Conservation (phyloP, 2,329 filamentous ascomycete species). For the Penicillium digitatum region DNA sequence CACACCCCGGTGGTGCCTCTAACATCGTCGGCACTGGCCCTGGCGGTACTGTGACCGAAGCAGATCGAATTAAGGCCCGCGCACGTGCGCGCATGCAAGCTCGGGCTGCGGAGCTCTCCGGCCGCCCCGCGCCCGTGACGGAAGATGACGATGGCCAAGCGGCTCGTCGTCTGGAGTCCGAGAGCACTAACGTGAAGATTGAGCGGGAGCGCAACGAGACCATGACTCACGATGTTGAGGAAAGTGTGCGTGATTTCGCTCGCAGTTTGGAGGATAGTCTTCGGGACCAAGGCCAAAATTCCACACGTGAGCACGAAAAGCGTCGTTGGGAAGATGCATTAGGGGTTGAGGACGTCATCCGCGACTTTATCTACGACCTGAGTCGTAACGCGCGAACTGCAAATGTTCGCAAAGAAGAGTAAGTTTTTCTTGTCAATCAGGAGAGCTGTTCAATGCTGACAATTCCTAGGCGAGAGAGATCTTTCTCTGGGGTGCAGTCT, state of each 20-base stretch:
- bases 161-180: slow-evolving; percentile 81
- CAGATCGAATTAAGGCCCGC: slow-evolving; percentile 87
- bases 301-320: slow-evolving; percentile 80
- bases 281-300: slow-evolving; percentile 72
- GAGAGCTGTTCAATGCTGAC: slow-evolving; percentile 14
- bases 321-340: slow-evolving; percentile 94
- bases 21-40: slow-evolving; percentile 88
- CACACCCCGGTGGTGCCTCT: slow-evolving; percentile 74
- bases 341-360: slow-evolving; percentile 92
- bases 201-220: slow-evolving; percentile 93
- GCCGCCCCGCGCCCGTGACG: slow-evolving; percentile 67
- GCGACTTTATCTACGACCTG: slow-evolving; percentile 96
- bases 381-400: slow-evolving; percentile 79
- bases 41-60: slow-evolving; percentile 84
- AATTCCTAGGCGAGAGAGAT: slow-evolving; percentile 51
- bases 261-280: slow-evolving; percentile 80
- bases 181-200: slow-evolving; percentile 72
- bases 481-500: slow-evolving; percentile 45
- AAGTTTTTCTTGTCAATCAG: slow-evolving; percentile 23
- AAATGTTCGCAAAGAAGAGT: slow-evolving; percentile 62
- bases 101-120: slow-evolving; percentile 84
- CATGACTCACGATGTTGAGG: slow-evolving; percentile 95
- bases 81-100: slow-evolving; percentile 99
- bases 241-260: slow-evolving; percentile 86
- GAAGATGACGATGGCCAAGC: slow-evolving; percentile 71